Evolutionary conservation across 2,329 filamentous ascomycete genomes (phyloP).

Genomic region (Cladorrhinum sp.): DNA sequence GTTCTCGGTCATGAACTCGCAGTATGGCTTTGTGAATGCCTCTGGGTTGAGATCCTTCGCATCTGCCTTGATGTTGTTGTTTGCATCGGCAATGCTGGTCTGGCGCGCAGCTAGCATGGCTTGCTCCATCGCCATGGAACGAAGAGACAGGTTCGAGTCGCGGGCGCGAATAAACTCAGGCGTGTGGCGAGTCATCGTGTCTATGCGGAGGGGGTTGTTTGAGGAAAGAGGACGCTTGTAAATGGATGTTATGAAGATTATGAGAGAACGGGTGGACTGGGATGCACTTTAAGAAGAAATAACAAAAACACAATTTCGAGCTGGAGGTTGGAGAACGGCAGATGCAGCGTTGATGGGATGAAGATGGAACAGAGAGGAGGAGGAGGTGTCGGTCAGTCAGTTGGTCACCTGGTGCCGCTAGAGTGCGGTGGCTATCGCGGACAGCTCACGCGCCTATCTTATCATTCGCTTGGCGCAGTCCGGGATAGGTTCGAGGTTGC

Average conservation of each 20-base stretch:
- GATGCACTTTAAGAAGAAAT: background rate
- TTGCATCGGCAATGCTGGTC: conserved; percentile 4
- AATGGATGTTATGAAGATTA: background rate
- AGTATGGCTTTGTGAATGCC: conserved; percentile 78
- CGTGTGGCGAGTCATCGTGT: conserved; percentile 45
- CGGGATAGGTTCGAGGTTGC: background rate
- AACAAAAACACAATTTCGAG: background rate
- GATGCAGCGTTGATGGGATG: background rate
- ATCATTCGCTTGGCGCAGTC: background rate
- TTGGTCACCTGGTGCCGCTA: background rate
- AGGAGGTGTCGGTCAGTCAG: conserved; percentile 1
- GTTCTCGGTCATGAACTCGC: conserved; percentile 82
- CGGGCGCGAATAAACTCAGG: conserved; percentile 44
- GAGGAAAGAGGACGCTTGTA: background rate
- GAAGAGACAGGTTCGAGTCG: conserved; percentile 45
- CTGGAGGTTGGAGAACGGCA: background rate
- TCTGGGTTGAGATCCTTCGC: conserved; percentile 48
- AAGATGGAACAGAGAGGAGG: background rate
- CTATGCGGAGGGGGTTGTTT: background rate
- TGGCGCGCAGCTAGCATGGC: conserved; percentile 27
- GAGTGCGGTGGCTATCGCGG: background rate
- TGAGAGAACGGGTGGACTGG: background rate
- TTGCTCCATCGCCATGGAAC: conserved; percentile 38
- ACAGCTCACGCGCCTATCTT: background rate
- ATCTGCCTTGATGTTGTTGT: conserved; percentile 13